Evolutionary conservation across 2,329 filamentous ascomycete species (phyloP).

Genomic region (Cladosporium sp.): DNA sequence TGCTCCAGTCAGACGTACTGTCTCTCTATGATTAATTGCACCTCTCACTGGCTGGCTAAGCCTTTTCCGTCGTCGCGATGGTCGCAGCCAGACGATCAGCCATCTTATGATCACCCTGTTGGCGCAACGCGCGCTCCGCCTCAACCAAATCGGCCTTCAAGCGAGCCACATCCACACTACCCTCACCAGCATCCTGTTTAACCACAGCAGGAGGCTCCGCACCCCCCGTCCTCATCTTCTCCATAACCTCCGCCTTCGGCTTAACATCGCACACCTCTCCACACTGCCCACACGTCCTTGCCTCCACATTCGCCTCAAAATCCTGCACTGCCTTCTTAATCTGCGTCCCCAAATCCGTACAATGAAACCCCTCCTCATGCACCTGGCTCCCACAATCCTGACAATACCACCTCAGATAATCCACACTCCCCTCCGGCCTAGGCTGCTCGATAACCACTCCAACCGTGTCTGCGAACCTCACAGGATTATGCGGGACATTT

Average conservation of each 20-base stretch:
- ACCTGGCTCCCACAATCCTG: slow-evolving; percentile 69
- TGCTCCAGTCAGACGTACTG: background rate
- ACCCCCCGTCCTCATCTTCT: slow-evolving; percentile 34
- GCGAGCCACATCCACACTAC: background rate
- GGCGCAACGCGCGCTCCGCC: background rate
- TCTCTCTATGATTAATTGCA: background rate
- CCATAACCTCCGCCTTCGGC: slow-evolving; percentile 51
- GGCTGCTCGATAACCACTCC: slow-evolving; percentile 89
- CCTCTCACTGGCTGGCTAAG: background rate
- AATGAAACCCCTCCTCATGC: slow-evolving; percentile 84
- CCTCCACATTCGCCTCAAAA: slow-evolving; percentile 70
- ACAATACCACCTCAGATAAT: slow-evolving; percentile 92
- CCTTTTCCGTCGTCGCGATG: background rate
- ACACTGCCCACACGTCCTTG: slow-evolving; percentile 75
- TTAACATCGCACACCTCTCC: slow-evolving; percentile 73
- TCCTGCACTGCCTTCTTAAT: slow-evolving; percentile 87
- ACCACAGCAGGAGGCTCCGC: background rate
- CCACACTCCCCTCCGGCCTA: slow-evolving; percentile 68
- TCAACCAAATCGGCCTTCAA: background rate
- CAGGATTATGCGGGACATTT: slow-evolving; percentile 96
- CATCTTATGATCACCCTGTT: background rate
- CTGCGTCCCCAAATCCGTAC: slow-evolving; percentile 87
- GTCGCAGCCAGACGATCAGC: background rate
- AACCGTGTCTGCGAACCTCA: slow-evolving; percentile 91
- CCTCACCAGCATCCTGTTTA: slow-evolving; percentile 6